Percentiles rank a stretch among this genome's conserved stretches.
phyloP scores from a whole-genome alignment of 1,284 basidiomycete genomes.

The Heterobasidion irregulare region DNA sequence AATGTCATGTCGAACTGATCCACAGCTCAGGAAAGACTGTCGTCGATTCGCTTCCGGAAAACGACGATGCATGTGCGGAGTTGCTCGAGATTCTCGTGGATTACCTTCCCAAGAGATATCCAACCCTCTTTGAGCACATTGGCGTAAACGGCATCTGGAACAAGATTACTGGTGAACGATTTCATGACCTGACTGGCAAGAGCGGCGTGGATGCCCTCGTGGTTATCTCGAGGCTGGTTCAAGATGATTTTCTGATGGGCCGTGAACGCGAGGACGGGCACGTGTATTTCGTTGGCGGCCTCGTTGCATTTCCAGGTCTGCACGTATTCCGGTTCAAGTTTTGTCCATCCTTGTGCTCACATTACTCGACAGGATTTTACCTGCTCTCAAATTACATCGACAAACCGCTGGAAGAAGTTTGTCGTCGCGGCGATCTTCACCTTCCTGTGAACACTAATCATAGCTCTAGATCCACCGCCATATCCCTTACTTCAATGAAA shows the following conservation, averaged over 20 bases:
- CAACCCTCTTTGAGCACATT: not conserved
- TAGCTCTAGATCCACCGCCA: not conserved
- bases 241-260: not conserved
- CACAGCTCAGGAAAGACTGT: not conserved
- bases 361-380: not conserved
- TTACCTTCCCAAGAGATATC: not conserved
- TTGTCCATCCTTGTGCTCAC: not conserved
- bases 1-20: not conserved
- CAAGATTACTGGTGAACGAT: not conserved
- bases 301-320: not conserved
- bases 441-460: not conserved
- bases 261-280: not conserved
- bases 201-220: not conserved
- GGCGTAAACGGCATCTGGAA: not conserved
- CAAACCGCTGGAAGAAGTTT: not conserved
- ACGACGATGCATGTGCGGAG: not conserved
- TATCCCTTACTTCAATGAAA: not conserved
- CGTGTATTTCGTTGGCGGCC: not conserved
- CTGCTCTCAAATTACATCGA: not conserved
- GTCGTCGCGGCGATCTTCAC: not conserved
- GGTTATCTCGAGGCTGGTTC: not conserved
- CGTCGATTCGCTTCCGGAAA: not conserved
- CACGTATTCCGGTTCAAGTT: not conserved
- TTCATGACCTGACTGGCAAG: not conserved
- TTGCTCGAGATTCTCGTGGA: not conserved